phyloP scores from a whole-genome alignment of 176 grass and related monocot species.

The Zizania latifolia region DNA sequence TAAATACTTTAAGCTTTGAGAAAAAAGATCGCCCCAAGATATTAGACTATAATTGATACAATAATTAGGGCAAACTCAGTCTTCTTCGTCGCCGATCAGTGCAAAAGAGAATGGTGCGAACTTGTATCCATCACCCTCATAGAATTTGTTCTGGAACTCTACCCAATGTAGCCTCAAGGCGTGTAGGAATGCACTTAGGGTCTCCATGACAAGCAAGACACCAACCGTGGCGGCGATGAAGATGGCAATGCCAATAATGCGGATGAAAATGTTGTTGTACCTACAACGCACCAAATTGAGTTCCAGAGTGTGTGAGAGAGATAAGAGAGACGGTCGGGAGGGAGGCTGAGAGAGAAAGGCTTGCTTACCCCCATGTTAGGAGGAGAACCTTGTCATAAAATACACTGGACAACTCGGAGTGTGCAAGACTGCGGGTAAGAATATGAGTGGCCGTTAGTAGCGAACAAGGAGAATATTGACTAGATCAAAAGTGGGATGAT shows the following conservation, averaged over 20 bases:
- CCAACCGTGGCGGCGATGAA: slow-evolving; percentile 71
- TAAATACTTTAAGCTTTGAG: slow-evolving; percentile 38
- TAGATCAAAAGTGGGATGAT: not conserved
- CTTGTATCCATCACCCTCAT: slow-evolving; percentile 98
- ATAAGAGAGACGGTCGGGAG: not conserved
- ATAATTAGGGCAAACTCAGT: slow-evolving; percentile 28
- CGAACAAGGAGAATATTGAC: not conserved
- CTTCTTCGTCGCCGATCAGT: slow-evolving; percentile 57
- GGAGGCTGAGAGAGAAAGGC: not conserved
- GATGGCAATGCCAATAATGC: slow-evolving; percentile 47
- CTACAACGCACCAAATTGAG: slow-evolving; percentile 38
- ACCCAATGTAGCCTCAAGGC: slow-evolving; percentile 99
- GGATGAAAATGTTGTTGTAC: slow-evolving; percentile 46
- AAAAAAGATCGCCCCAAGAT: slow-evolving; percentile 22
- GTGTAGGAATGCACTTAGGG: slow-evolving; percentile 88
- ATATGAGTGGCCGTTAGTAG: slow-evolving; percentile 22
- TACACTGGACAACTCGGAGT: slow-evolving; percentile 79
- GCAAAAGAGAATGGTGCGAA: slow-evolving; percentile 79
- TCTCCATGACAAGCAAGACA: slow-evolving; percentile 97
- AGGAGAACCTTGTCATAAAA: slow-evolving; percentile 96
- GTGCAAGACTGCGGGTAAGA: slow-evolving; percentile 70
- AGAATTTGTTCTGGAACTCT: slow-evolving; percentile 98
- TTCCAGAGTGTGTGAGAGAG: not conserved
- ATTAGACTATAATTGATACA: slow-evolving; percentile 34
- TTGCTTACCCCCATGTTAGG: slow-evolving; percentile 62